phyloP scores from a whole-genome alignment of 1,139 yeast species.

The Martiniozyma asiatica region DNA sequence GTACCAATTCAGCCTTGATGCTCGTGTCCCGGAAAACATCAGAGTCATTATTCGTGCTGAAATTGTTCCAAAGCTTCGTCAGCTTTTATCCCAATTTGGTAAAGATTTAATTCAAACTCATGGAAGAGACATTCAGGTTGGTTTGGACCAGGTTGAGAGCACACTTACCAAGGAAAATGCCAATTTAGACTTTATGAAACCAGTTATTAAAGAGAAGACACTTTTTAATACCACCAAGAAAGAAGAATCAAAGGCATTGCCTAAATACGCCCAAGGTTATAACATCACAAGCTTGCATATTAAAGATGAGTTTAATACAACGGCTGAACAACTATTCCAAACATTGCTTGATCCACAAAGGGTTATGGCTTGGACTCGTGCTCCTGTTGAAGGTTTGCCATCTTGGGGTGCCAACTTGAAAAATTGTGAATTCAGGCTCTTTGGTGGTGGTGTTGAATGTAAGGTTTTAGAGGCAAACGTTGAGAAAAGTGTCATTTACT shows the following conservation, averaged over 20 bases:
- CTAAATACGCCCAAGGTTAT: constrained; percentile 35
- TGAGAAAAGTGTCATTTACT: constrained; percentile 49
- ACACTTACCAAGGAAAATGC: constrained; percentile 58
- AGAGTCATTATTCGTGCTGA: constrained; percentile 42
- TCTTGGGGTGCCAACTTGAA: constrained; percentile 50
- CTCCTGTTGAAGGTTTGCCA: constrained; percentile 52
- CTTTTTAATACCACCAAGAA: constrained; percentile 14
- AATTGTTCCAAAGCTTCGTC: constrained; percentile 60
- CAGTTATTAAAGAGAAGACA: constrained; percentile 20
- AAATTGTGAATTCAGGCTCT: constrained; percentile 55
- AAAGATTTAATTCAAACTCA: constrained; percentile 61
- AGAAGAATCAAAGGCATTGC: constrained; percentile 6
- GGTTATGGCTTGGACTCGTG: constrained; percentile 82
- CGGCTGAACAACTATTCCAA: constrained; percentile 72
- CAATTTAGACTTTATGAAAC: constrained; percentile 18
- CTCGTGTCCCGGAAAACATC: constrained; percentile 38
- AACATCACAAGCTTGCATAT: constrained; percentile 73
- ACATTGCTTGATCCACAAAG: constrained; percentile 68
- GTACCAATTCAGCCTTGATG: constrained; percentile 68
- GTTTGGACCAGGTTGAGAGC: constrained; percentile 44
- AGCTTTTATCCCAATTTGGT: constrained; percentile 54
- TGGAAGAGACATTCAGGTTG: constrained; percentile 80
- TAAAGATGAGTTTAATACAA: constrained; percentile 73
- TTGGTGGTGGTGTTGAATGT: constrained; percentile 85
- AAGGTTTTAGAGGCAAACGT: constrained; percentile 54